A percentile compares a stretch with the other conserved stretches of the same genome.
These are phyloP conservation scores for Nakazawaea holstii DNA, from an alignment of 805 yeast species.

Conservation along the genomic window DNA sequence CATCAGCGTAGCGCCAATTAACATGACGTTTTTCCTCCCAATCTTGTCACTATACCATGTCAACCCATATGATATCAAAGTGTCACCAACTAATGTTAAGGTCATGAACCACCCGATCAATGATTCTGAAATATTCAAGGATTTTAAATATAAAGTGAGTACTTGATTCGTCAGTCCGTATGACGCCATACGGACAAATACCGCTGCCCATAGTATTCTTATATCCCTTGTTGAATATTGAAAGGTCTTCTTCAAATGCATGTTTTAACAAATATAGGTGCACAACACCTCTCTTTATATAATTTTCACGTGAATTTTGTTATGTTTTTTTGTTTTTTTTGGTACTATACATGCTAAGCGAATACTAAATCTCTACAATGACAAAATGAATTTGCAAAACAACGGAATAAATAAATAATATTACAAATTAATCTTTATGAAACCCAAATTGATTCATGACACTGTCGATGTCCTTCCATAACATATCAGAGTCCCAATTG, in stretches of 20 bases:
- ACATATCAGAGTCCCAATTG: conserved; percentile 42
- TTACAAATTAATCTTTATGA: conserved; percentile 27
- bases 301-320: neutral
- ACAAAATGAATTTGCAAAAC: neutral
- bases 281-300: neutral
- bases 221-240: conserved; percentile 45
- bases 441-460: conserved; percentile 93
- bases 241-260: conserved; percentile 32
- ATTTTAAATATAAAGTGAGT: conserved; percentile 58
- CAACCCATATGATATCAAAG: conserved; percentile 57
- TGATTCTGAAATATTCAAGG: conserved; percentile 48
- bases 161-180: conserved; percentile 81
- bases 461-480: conserved; percentile 81
- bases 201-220: conserved; percentile 60
- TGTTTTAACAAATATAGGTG: too few species aligned
- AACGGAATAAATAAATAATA: neutral
- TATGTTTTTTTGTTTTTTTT: too few species aligned
- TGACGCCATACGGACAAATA: conserved; percentile 64
- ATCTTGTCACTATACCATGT: conserved; percentile 74
- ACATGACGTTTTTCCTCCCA: conserved; percentile 64
- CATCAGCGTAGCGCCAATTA: conserved; percentile 66
- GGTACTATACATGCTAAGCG: too few species aligned
- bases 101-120: conserved; percentile 79
- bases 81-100: conserved; percentile 74
- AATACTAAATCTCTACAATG: too few species aligned